phyloP scores from a whole-genome alignment of 345 rosid genomes.

The Cardiospermum halicacabum region DNA sequence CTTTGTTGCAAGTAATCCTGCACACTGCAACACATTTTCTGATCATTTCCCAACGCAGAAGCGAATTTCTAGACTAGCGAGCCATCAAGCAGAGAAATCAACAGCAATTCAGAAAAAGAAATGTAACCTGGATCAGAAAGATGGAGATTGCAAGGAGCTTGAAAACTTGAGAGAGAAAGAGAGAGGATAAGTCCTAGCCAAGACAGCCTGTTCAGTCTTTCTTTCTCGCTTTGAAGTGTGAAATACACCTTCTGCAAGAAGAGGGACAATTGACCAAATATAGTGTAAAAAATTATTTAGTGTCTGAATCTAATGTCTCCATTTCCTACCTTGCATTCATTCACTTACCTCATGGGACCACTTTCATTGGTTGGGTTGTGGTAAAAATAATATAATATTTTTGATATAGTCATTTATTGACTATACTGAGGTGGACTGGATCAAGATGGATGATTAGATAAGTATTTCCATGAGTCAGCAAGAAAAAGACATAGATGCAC shows the following conservation, averaged over 20 bases:
- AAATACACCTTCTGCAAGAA: neutral
- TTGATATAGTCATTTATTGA: neutral
- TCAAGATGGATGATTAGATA: neutral
- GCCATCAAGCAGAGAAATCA: neutral
- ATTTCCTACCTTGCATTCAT: neutral
- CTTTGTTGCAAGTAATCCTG: neutral
- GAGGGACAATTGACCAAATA: neutral
- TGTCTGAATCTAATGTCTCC: neutral
- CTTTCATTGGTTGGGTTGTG: neutral
- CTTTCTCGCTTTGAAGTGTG: neutral
- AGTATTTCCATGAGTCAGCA: neutral
- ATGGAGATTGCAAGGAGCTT: neutral
- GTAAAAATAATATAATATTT: neutral
- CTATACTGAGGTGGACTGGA: neutral
- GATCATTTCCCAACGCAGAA: neutral
- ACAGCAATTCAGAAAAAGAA: neutral
- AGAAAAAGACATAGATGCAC: neutral
- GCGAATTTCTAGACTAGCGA: neutral
- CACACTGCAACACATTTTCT: neutral
- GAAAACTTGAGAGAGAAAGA: neutral
- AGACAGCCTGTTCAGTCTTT: neutral
- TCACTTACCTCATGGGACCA: neutral
- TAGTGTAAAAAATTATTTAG: neutral
- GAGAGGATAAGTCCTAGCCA: neutral
- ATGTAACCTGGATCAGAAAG: neutral